Base-by-base conservation (phyloP, 768 basidiomycete genomes). In the Leccinum pellstonianum region DNA sequence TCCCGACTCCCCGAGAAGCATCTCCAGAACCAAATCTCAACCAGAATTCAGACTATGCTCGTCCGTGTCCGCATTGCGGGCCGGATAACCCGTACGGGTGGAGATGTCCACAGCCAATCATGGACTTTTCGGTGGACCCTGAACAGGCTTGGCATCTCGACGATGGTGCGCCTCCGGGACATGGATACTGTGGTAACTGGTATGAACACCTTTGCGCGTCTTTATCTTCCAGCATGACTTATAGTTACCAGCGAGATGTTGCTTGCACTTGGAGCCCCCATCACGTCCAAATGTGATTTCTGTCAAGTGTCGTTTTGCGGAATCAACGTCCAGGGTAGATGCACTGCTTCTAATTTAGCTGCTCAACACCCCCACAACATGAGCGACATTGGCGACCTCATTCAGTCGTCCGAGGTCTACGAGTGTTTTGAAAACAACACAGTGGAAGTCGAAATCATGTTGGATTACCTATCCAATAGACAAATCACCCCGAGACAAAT, bases 301-400 rank as follows among this genome's bases (percentile, higher is more conserved):
- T 94, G 92, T 64, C 85, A 86, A 60, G 85, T 90, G 8, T 88
- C 80, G 2, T 93, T 93, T 72, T 94, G 92, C 67, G 92, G 92
- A 10, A 85, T 94, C 59, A 83, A 83, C 52, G 81, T 94, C 23
- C 90, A 85, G 57, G 83, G 82, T 15, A 85, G 92, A 52, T 94
- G 92, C 70, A 69, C 80, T 51, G 88, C 91, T 1, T 72, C 80
- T 17, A 76, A 82, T 14, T 70, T 93, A 12, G 59, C 73, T 21
- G 68, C 77, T 1, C 89, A 91, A 62, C 83, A 89, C 15, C 90
- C 87, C 2, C 86, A 92, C 58, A 86, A 81, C 27, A 75, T 93
- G 70, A 75, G 77, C 12, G 87, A 86, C 61, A 69, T 91, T 19
- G 73, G 82, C n/a, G 92, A 94, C 70, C 78, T 94, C 52, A 86